Evolutionary conservation across 1,284 basidiomycete species (phyloP).

Genomic region (Phellinidium pouzarii): DNA sequence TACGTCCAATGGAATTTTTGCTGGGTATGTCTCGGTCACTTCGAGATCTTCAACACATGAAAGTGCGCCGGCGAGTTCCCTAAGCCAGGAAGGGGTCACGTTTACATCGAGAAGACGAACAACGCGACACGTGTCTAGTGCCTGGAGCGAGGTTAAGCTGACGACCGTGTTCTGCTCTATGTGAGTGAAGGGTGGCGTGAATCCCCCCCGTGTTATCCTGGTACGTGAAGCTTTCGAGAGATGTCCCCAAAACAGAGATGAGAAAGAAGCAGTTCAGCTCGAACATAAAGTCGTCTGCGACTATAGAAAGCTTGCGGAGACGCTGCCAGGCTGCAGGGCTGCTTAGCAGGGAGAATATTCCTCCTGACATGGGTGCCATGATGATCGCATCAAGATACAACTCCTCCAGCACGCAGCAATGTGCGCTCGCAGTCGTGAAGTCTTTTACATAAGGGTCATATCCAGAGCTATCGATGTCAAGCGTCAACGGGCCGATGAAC

Average conservation of each 20-base stretch:
- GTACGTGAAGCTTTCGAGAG: background rate
- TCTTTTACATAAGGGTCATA: background rate
- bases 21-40: background rate
- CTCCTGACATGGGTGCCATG: conserved; percentile 28
- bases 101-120: background rate
- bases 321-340: conserved; percentile 32
- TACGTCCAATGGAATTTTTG: background rate
- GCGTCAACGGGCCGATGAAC: conserved; percentile 1
- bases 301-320: conserved; percentile 7
- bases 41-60: background rate
- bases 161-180: background rate
- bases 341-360: conserved; percentile 42
- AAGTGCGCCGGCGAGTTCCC: background rate
- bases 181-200: background rate
- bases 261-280: background rate
- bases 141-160: background rate
- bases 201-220: background rate
- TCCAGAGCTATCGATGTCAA: conserved; percentile 8
- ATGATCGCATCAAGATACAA: conserved; percentile 38
- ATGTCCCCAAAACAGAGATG: background rate
- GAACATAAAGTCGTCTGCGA: background rate
- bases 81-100: background rate
- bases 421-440: background rate
- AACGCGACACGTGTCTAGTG: background rate
- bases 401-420: conserved; percentile 10